phyloP scores from a whole-genome alignment of 2,329 filamentous ascomycete genomes.

The Beauveria bassiana region DNA sequence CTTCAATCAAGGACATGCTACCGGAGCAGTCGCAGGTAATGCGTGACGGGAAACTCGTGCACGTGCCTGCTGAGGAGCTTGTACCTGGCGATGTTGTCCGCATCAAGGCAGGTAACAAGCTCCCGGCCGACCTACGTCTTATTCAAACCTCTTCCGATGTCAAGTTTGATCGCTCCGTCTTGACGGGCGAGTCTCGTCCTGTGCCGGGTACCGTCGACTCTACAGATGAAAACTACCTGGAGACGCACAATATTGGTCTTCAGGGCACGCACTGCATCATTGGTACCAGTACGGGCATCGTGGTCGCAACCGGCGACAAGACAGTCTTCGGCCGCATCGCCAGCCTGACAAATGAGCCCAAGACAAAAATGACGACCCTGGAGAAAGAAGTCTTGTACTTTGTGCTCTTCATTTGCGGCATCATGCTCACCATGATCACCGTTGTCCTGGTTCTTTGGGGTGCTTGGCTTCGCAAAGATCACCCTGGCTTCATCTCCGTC shows the following conservation, averaged over 20 bases:
- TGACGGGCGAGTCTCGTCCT: conserved; percentile 62
- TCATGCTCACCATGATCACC: conserved; percentile 59
- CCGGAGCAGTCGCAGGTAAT: conserved; percentile 62
- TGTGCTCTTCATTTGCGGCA: conserved; percentile 58
- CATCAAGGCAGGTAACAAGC: conserved; percentile 64
- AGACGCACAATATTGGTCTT: conserved; percentile 67
- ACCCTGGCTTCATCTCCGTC: conserved; percentile 66
- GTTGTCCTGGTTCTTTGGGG: conserved; percentile 62
- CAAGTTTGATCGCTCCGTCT: conserved; percentile 64
- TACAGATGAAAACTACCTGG: conserved; percentile 66
- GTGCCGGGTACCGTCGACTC: conserved; percentile 56
- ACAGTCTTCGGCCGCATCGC: conserved; percentile 74
- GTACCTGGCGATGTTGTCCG: conserved; percentile 65
- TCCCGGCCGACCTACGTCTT: conserved; percentile 67
- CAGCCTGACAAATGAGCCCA: conserved; percentile 61
- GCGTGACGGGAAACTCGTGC: conserved; percentile 46
- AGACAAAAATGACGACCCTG: conserved; percentile 58
- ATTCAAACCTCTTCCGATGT: conserved; percentile 60
- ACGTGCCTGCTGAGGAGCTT: conserved; percentile 48
- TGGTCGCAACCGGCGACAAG: conserved; percentile 63
- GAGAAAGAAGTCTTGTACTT: conserved; percentile 69
- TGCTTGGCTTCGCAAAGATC: conserved; percentile 56
- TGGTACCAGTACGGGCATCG: conserved; percentile 57
- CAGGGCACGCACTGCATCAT: conserved; percentile 74
- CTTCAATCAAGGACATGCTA: conserved; percentile 73